Evolutionary conservation across 78 protist species (phyloP).

Genomic region (Dictyostelium intermedium): DNA sequence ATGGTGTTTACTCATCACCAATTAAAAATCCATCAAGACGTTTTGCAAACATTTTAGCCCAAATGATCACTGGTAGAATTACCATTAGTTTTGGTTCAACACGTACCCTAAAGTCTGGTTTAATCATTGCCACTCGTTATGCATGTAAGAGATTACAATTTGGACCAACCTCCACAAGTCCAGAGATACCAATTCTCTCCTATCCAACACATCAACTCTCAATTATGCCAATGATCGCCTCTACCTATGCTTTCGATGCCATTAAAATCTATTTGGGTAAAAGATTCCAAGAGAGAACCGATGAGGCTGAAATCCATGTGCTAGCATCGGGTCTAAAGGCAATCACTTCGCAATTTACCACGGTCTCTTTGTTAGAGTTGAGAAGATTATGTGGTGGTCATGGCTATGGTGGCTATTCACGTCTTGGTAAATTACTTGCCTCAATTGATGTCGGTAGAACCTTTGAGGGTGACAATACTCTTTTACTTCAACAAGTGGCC

Average conservation of each 20-base stretch:
- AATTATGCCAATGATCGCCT: constrained; percentile 78
- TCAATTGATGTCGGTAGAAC: constrained; percentile 43
- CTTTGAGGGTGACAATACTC: constrained; percentile 83
- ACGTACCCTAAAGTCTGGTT: constrained; percentile 13
- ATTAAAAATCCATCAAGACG: constrained; percentile 46
- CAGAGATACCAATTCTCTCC: constrained; percentile 55
- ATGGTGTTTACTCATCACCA: constrained; percentile 57
- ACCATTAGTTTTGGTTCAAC: constrained; percentile 40
- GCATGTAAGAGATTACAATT: constrained; percentile 64
- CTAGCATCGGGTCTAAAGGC: constrained; percentile 58
- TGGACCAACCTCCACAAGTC: constrained; percentile 34
- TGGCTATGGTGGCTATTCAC: constrained; percentile 78
- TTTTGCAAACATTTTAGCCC: constrained; percentile 65
- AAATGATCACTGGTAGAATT: constrained; percentile 80
- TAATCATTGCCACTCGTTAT: constrained; percentile 64
- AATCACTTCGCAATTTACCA: background rate
- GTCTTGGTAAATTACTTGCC: constrained; percentile 19
- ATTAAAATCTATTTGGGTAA: constrained; percentile 19
- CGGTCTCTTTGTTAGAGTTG: constrained; percentile 3
- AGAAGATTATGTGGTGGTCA: constrained; percentile 91
- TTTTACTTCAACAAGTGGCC: constrained; percentile 82
- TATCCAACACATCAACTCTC: constrained; percentile 71
- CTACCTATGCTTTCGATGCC: constrained; percentile 60
- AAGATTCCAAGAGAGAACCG: constrained; percentile 28
- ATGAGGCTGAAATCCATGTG: constrained; percentile 64